These are phyloP conservation scores for Annona squamosa DNA, from an alignment of 164 flowering plant species.

Conservation along the genomic window DNA sequence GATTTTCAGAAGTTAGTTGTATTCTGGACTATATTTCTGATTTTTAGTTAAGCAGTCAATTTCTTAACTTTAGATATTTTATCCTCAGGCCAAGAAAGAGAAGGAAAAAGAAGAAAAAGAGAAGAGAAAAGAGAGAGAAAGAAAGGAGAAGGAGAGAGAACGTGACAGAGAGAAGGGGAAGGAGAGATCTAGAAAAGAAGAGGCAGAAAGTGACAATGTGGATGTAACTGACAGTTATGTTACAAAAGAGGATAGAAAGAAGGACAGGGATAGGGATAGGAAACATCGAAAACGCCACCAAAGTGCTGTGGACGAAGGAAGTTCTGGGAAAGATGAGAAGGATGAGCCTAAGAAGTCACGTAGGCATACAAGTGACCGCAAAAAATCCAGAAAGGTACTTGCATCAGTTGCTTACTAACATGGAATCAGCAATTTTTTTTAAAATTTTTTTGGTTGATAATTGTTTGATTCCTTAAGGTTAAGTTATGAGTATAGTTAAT, in stretches of 20 bases:
- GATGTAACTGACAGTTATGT: constrained; percentile 44
- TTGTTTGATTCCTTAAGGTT: too few species aligned
- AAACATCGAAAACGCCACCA: constrained; percentile 69
- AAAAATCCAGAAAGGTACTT: constrained; percentile 76
- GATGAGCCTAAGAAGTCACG: constrained; percentile 71
- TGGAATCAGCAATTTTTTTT: not conserved
- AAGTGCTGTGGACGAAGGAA: constrained; percentile 47
- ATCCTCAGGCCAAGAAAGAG: constrained; percentile 71
- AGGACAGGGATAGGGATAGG: constrained; percentile 64
- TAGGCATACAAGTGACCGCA: constrained; percentile 78
- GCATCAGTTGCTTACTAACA: not conserved
- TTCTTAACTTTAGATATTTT: not conserved
- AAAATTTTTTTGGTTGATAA: not conserved
- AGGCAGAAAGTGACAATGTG: constrained; percentile 50
- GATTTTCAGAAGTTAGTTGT: not conserved
- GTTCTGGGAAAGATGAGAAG: constrained; percentile 70
- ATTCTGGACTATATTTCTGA: not conserved
- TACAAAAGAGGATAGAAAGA: constrained; percentile 66
- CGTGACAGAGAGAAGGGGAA: constrained; percentile 63
- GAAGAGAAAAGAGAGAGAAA: constrained; percentile 34
- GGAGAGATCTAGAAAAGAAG: constrained; percentile 74
- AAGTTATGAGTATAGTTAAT: too few species aligned
- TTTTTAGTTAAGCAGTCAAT: too few species aligned
- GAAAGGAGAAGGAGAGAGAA: constrained; percentile 62
- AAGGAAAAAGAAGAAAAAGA: constrained; percentile 57